Evolutionary conservation across 1,139 yeast species (phyloP), one percentile per base, ranked within the genome.

Genomic region (Debaryomycetaceae sp.): DNA sequence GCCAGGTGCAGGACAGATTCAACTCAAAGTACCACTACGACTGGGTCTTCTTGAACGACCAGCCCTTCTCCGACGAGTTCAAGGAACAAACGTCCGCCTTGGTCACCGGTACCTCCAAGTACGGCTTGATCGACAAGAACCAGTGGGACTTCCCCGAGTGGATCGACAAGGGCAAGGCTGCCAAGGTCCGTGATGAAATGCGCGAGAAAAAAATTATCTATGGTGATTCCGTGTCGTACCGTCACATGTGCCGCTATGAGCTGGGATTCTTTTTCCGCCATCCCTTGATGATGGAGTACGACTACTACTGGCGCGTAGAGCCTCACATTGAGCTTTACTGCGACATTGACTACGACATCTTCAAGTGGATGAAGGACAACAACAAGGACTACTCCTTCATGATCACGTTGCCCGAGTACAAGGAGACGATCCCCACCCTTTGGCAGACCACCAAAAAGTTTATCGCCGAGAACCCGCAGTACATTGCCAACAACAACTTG

Each of bases 301-400:
- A 78, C 40, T 85, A 76, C 60, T 86, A 83, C 62, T 86, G 96
- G 95, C 76, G 96, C 55, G 95, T 86, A 33, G 96, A 86, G 55
- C 95, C 95, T 20, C 87, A 78, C 46, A 73, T 82, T 48, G 65
- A 70, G 44, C 64, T 83, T 33, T 78, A 58, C 51, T 85, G 95
- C 62, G 90, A 83, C 50, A 63, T 85, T 40, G 76, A 78, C 45
- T 79, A 82, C 48, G 95, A 85, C 53, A 66, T 82, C 25, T 85
- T 85, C 66, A 74, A 75, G 53, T 79, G 69, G 54, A 77, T 85
- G 92, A 70, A 72, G 37, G 82, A 75, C 35, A 77, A 81, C 50
- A 62, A 71, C 36, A 77, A 78, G 58, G 69, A 63, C 35, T 85
- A 85, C 48, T 80, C 86, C 12, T 85, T 81, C 55, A 79, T 92